Evolutionary conservation across 257 asterid genomes (phyloP).

Genomic region (Knoxia roxburghii): DNA sequence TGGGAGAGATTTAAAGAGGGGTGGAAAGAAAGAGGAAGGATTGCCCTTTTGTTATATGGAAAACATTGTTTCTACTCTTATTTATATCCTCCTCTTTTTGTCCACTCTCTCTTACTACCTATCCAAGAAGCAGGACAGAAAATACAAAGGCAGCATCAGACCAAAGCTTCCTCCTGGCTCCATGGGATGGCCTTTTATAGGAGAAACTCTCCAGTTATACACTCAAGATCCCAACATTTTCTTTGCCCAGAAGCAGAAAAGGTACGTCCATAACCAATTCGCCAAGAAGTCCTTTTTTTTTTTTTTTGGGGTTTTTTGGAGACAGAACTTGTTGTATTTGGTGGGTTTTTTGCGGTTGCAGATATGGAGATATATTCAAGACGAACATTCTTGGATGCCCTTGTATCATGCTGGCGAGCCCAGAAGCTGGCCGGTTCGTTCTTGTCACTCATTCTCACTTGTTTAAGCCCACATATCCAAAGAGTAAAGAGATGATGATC

Average conservation of each 20-base stretch:
- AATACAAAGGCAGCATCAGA: constrained; percentile 11
- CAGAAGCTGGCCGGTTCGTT: constrained; percentile 69
- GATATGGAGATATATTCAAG: constrained; percentile 78
- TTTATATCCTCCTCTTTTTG: constrained; percentile 44
- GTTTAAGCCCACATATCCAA: constrained; percentile 75
- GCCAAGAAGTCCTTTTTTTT: too few relatives aligned
- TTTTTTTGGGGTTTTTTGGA: constrained; percentile 1
- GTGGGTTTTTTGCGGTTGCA: constrained; percentile 17
- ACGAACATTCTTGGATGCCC: constrained; percentile 73
- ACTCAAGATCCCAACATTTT: constrained; percentile 61
- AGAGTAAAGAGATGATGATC: constrained; percentile 81
- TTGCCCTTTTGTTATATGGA: constrained; percentile 21
- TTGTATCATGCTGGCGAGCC: constrained; percentile 77
- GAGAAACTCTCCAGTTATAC: constrained; percentile 72
- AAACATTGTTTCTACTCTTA: constrained; percentile 9
- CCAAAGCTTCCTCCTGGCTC: constrained; percentile 66
- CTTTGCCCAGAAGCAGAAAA: constrained; percentile 51
- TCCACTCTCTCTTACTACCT: constrained; percentile 32
- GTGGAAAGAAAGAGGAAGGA: neutral
- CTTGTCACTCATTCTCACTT: constrained; percentile 52
- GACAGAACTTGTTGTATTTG: neutral
- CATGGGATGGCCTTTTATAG: constrained; percentile 73
- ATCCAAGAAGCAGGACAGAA: constrained; percentile 26
- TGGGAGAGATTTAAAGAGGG: neutral
- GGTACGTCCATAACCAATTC: constrained; percentile 31